Base-by-base conservation (phyloP, 2,329 filamentous ascomycete genomes). In the Xylariomycetidae sp. region DNA sequence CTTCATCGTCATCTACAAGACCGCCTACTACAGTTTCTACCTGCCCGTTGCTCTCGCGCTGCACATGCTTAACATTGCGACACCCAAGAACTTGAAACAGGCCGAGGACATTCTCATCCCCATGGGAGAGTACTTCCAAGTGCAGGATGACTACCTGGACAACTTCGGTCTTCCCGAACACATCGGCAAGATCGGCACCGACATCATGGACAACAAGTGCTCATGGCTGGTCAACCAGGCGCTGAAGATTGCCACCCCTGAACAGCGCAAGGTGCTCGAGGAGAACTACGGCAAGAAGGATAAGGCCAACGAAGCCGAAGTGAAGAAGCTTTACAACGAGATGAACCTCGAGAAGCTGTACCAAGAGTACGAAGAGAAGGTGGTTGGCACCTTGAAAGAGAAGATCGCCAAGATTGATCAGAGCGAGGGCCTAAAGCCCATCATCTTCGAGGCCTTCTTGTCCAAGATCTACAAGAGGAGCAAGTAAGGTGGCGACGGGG, bases 1-100 rank as follows among this genome's bases (percentile, higher is more conserved):
- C 53, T 98, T 97, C 74, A 98, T 98, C 57, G 92, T 98, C 68
- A 86, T 94, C 66, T 97, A 94, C 81, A 98, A 98, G 80, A 98
- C 92, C 16, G 89, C 92, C 32, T 98, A 94, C 73, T 98, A 98
- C 74, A 94, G 85, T 57, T 98, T 98, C 76, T 97, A 97, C 70
- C 83, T 98, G 11, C 92, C 92, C 38, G 88, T 98, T 36, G 90
- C 88, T 8, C 77, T 98, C 27, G 87, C 92, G 5, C 74, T 98
- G 51, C 73, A 90, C 70, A 84, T 88, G 66, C 78, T 89, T 48
- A 82, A 88, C 56, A 73, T 89, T 40, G 92, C 90, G 15, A 92
- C 88, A 7, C 78, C 82, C 17, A 78, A 85, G 66, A 97, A 96
- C 71, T 80, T 98, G 41, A 83, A 90, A 67, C 83, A 85, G 56